Evolutionary conservation across 352 stramenopile species (phyloP), one percentile per base, ranked within the genome.

Genomic region (Globisporangium nodosum): DNA sequence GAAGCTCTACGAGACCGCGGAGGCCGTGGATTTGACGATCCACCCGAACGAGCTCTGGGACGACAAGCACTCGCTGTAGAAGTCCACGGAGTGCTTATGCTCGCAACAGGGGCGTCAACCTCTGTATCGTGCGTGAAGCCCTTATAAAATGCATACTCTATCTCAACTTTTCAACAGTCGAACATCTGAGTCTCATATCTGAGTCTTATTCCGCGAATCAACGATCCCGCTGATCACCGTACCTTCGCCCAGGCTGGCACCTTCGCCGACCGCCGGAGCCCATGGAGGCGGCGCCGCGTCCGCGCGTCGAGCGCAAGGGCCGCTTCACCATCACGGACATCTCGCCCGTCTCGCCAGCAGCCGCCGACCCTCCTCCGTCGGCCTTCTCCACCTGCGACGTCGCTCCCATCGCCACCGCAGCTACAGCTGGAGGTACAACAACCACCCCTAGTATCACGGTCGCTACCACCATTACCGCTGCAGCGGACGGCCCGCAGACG

Each of bases 311-410:
- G 69, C 72, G 78, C 64, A 80, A 82, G 55, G 81, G 83, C 9
- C 79, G 83, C 68, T 93, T 93, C 65, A 93, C 83, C 5, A 93
- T 93, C 68, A 90, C 76, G 6, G 80, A 90, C 61, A 82, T 92
- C 56, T 65, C 83, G 49, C 78, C 79, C 2, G 75, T 70, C 27
- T 90, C 79, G 21, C 73, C 74, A 16, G 59, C 56, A 51, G 80
- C 75, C n/a, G 11, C 24, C 24, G 43, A 3, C 61, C 58, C 6
- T 24, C 53, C 57, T 35, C 55, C 63, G 39, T 71, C 76, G 52
- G 48, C 69, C 9, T 24, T 47, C 42, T 24, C 15, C 8, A 3
- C 33, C 6, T 13, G 33, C 33, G 33, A 39, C 33, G 33, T 20
- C 18, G 43, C n/a, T 11, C 5, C 43, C 43, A 21, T 20, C 43